Conservation (phyloP, 176 grass and related monocot genomes). For the Oryza rufipogon region DNA sequence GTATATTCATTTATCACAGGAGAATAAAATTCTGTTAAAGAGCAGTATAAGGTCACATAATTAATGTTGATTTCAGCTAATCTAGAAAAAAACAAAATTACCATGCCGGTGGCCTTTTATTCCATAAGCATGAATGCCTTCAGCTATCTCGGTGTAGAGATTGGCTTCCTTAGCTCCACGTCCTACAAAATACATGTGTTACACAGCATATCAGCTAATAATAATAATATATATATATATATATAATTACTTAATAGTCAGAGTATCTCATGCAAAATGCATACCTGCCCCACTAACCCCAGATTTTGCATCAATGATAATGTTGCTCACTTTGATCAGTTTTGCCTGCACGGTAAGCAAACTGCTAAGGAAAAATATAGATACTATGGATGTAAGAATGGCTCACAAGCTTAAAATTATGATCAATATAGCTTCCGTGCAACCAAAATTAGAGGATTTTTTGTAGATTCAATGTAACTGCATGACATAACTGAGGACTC, state of each 20-base stretch:
- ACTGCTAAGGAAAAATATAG: constrained; percentile 40
- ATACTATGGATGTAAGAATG: constrained; percentile 16
- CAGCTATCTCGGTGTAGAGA: constrained; percentile 96
- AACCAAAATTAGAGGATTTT: constrained; percentile 8
- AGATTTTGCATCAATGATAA: constrained; percentile 98
- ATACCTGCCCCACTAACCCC: constrained; percentile 93
- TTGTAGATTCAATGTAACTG: not conserved
- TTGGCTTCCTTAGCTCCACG: constrained; percentile 98
- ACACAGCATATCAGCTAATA: constrained; percentile 2
- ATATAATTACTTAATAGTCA: constrained; percentile 4
- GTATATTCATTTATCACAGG: not conserved
- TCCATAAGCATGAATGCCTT: constrained; percentile 95
- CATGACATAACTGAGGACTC: not conserved
- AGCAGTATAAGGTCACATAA: not conserved
- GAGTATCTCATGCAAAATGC: constrained; percentile 9
- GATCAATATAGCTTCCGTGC: not conserved
- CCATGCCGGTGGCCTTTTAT: constrained; percentile 91
- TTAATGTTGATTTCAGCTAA: constrained; percentile 27
- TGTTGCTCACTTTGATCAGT: constrained; percentile 78
- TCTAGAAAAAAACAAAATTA: constrained; percentile 40
- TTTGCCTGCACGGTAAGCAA: constrained; percentile 56
- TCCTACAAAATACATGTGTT: constrained; percentile 52
- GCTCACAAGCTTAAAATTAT: constrained; percentile 10
- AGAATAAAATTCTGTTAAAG: not conserved
- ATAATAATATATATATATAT: not conserved